A percentile compares a stretch with the other conserved stretches of the same genome.
Conservation (phyloP, 768 basidiomycete species). For the Boletus subparvulus region DNA sequence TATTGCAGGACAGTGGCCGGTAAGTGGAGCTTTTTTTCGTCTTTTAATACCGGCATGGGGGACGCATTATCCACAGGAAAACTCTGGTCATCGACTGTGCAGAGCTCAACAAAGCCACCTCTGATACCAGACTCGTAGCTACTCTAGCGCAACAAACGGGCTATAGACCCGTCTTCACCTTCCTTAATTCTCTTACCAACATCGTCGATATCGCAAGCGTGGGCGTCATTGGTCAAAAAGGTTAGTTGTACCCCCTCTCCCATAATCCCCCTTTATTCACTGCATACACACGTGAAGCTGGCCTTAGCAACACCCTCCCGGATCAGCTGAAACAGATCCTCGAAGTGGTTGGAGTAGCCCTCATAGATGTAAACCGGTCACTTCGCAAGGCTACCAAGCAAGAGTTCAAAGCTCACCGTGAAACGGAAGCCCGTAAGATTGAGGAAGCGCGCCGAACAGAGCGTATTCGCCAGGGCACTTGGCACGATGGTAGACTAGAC, state of each 20-base stretch:
- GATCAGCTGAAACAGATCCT: slow-evolving; percentile 87
- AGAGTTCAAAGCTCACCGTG: slow-evolving; percentile 37
- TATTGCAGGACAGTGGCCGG: slow-evolving; percentile 57
- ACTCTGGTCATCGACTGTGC: slow-evolving; percentile 82
- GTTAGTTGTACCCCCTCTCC: slow-evolving; percentile 35
- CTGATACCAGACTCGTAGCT: slow-evolving; percentile 67
- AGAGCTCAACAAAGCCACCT: slow-evolving; percentile 63
- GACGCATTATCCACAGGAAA: slow-evolving; percentile 44
- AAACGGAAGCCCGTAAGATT: slow-evolving; percentile 36
- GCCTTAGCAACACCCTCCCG: slow-evolving; percentile 72
- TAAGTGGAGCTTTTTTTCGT: slow-evolving; percentile 20
- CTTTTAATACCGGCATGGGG: background rate
- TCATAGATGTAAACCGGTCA: slow-evolving; percentile 60
- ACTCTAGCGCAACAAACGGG: slow-evolving; percentile 81
- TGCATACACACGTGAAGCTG: slow-evolving; percentile 49
- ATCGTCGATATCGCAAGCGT: slow-evolving; percentile 90
- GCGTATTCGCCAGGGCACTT: slow-evolving; percentile 60
- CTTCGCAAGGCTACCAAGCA: slow-evolving; percentile 46
- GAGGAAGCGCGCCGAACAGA: slow-evolving; percentile 42
- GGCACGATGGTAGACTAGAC: slow-evolving; percentile 88
- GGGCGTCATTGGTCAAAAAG: slow-evolving; percentile 95
- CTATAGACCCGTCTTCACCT: slow-evolving; percentile 86
- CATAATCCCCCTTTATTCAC: background rate
- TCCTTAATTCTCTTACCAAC: slow-evolving; percentile 75
- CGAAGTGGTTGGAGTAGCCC: slow-evolving; percentile 68